These are phyloP conservation scores for Trapa bicornis DNA, from an alignment of 345 rosid species.

Conservation along the genomic window DNA sequence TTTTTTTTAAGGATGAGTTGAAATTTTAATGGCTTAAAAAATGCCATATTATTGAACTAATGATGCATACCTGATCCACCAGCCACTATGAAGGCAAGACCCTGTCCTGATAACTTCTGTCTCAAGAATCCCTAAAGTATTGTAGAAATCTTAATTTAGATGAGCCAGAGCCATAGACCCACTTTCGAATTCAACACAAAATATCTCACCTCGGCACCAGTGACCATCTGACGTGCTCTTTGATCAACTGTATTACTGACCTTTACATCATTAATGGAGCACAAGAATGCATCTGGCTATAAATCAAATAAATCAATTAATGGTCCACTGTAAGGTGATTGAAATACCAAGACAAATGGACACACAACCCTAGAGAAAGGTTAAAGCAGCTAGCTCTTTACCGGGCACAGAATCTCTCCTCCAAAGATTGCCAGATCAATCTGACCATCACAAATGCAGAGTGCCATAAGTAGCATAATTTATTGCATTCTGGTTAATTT, in stretches of 20 bases:
- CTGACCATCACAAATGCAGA: constrained; percentile 28
- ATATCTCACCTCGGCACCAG: constrained; percentile 61
- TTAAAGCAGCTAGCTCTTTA: constrained; percentile 17
- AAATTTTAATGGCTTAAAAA: not conserved
- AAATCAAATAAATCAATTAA: constrained; percentile 26
- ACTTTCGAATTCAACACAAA: not conserved
- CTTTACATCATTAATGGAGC: constrained; percentile 87
- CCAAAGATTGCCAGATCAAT: constrained; percentile 87
- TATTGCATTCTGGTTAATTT: not conserved
- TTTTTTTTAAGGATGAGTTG: too few species aligned
- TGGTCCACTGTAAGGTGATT: constrained; percentile 1
- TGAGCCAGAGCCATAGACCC: not conserved
- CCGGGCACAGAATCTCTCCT: constrained; percentile 95
- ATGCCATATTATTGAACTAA: constrained; percentile 1
- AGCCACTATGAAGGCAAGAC: constrained; percentile 83
- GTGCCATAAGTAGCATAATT: constrained; percentile 9
- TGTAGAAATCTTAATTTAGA: not conserved
- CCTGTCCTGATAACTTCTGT: constrained; percentile 84
- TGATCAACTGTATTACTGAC: constrained; percentile 61
- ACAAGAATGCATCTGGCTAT: constrained; percentile 98
- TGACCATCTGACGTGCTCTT: constrained; percentile 56
- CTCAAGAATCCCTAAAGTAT: constrained; percentile 70
- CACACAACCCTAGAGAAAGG: not conserved
- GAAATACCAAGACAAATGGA: not conserved
- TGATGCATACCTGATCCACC: constrained; percentile 87